Percentiles rank a stretch among this genome's conserved stretches.
Evolutionary conservation across 2,329 filamentous ascomycete species (phyloP).

Genomic region (Microsporum ferrugineum): DNA sequence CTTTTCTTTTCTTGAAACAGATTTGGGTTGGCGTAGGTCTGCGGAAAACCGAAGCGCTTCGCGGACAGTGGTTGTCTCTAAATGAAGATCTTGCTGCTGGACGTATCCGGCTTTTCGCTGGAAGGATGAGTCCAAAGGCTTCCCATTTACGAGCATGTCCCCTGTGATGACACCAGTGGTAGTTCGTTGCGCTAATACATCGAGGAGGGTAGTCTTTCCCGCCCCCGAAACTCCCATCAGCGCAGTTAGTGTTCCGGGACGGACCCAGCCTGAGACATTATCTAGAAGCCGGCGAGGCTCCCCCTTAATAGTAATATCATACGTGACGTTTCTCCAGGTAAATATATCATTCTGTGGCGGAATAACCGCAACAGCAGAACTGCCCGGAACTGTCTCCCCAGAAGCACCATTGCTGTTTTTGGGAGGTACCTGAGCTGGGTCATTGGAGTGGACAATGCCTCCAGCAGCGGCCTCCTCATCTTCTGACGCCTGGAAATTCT

Average conservation of each 20-base stretch:
- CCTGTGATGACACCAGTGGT: constrained; percentile 54
- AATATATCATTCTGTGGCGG: constrained; percentile 32
- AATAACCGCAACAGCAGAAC: constrained; percentile 17
- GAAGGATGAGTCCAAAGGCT: constrained; percentile 45
- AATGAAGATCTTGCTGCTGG: constrained; percentile 64
- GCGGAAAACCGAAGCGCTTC: constrained; percentile 80
- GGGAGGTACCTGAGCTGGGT: not conserved
- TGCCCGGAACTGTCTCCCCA: constrained; percentile 10
- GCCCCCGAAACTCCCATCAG: constrained; percentile 53
- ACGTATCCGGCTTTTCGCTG: constrained; percentile 57
- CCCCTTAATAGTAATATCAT: constrained; percentile 43
- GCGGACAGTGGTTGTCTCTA: constrained; percentile 72
- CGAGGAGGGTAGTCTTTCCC: constrained; percentile 51
- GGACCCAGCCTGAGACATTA: constrained; percentile 44
- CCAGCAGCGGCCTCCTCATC: constrained; percentile 10
- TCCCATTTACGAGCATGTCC: constrained; percentile 55
- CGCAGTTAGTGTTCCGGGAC: constrained; percentile 44
- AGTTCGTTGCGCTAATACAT: constrained; percentile 47
- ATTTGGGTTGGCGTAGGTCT: constrained; percentile 65
- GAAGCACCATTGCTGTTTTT: constrained; percentile 2
- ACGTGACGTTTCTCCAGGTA: constrained; percentile 45
- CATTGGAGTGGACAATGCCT: not conserved
- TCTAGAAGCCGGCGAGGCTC: constrained; percentile 43
- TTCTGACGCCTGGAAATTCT: constrained; percentile 5
- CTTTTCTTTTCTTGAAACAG: constrained; percentile 62